Base-by-base conservation (phyloP, 257 asterid genomes). In the Plantago elongata region DNA sequence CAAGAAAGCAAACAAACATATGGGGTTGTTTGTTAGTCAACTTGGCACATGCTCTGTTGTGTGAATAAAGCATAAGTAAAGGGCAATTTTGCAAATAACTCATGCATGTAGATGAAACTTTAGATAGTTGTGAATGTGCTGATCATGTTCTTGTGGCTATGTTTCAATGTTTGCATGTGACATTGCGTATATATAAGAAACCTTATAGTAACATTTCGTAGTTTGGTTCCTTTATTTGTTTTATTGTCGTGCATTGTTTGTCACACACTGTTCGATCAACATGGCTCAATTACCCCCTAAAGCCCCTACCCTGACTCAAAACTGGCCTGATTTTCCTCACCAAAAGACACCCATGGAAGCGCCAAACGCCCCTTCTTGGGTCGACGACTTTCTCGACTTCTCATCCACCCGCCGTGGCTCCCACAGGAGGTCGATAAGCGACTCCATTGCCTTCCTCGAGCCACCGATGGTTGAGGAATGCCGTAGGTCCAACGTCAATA, bases 271-370 rank as follows among this genome's bases (percentile, higher is more conserved):
- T 40, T 48, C 51, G 15, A 11, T 62, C 16, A 63, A 11, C 16
- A 87, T 90, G 97, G 93, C 97, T 43, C 97, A 90, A 7, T 75
- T 87, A 64, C 97, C 97, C 60, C 97, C 97, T 13, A 87, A 82
- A 77, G 90, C 61, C 44, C 97, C 97, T 13, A 81, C 62, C 74
- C 61, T 83, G 75, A 62, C 75, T 7, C 76, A 78, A 12, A 83
- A 70, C n/a, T 89, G 95, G 97, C 66, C 81, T 11, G 78, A 72
- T 46, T 83, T 81, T 54, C 34, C 85, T 10, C 86, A 51, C 48
- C 88, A 63, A 12, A 85, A 74, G 42, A 29, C 15, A 27, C 50
- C 84, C 15, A 34, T 73, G 77, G 88, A 83, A 13, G 51, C 73
- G 0, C 58, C 65, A 46, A 69, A 42, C 45, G 62, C 48, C 57